Evolutionary conservation across 1,284 basidiomycete genomes (phyloP).

Genomic region (Fomitopsis betulina): DNA sequence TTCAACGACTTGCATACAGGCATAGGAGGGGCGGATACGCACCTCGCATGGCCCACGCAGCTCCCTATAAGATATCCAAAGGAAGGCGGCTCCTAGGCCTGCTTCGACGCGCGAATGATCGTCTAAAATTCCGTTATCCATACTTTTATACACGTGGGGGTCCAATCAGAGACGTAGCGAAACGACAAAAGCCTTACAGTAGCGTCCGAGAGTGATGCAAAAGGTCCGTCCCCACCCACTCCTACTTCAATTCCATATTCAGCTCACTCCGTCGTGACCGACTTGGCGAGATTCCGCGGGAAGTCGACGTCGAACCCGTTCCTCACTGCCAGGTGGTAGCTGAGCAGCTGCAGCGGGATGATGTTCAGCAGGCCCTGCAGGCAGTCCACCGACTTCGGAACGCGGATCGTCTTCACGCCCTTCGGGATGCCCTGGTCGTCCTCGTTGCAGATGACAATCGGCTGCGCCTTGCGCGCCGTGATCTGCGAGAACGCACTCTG

Average conservation of each 20-base stretch:
- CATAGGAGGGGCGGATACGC: too few species aligned
- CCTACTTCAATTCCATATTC: neutral
- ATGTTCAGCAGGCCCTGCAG: conserved; percentile 97
- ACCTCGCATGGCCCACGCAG: too few species aligned
- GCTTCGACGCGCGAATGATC: neutral
- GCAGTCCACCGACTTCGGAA: conserved; percentile 93
- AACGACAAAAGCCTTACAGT: neutral
- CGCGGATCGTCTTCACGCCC: conserved; percentile 82
- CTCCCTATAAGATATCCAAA: too few species aligned
- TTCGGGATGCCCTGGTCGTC: conserved; percentile 80
- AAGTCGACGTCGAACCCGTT: conserved; percentile 99
- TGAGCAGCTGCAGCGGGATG: conserved; percentile 93
- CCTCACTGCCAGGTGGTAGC: conserved; percentile 94
- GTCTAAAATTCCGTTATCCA: neutral
- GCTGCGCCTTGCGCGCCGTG: conserved; percentile 93
- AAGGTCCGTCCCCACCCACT: neutral
- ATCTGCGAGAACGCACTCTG: conserved; percentile 96
- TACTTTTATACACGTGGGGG: conserved; percentile 1
- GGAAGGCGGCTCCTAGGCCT: too few species aligned
- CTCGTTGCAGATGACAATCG: conserved; percentile 96
- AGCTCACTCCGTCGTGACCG: conserved; percentile 76
- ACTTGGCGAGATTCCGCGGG: conserved; percentile 94
- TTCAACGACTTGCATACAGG: too few species aligned
- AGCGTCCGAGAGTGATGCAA: neutral
- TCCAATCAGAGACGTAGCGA: conserved; percentile 1